Evolutionary conservation across 2,329 filamentous ascomycete species (phyloP).

Genomic region (Coleophoma crateriformis): DNA sequence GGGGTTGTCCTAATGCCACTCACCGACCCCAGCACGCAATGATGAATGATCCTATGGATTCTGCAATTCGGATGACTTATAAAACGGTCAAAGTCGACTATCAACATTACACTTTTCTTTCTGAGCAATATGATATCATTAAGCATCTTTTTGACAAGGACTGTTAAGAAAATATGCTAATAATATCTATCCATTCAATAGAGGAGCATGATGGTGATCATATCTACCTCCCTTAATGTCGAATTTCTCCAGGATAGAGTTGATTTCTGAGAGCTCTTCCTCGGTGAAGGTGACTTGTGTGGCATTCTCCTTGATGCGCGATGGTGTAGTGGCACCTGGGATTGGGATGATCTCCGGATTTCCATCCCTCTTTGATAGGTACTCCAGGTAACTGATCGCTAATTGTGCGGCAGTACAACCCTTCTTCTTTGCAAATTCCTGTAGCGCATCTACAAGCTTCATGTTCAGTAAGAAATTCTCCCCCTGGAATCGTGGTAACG

Average conservation of each 20-base stretch:
- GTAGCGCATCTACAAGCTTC: conserved; percentile 51
- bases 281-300: conserved; percentile 41
- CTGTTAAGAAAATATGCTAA: conserved; percentile 4
- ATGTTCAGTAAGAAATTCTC: conserved; percentile 61
- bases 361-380: conserved; percentile 20
- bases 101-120: conserved; percentile 23
- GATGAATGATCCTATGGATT: conserved; percentile 23
- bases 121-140: conserved; percentile 16
- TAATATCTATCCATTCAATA: conserved; percentile 7
- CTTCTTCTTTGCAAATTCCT: conserved; percentile 54
- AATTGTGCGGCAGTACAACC: conserved; percentile 57
- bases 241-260: conserved; percentile 41
- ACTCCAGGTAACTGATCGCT: conserved; percentile 59
- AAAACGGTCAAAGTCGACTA: conserved; percentile 17
- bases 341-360: conserved; percentile 53
- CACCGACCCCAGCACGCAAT: conserved; percentile 3
- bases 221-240: conserved; percentile 44
- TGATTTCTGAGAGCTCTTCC: conserved; percentile 45
- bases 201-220: conserved; percentile 5
- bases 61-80: conserved; percentile 24
- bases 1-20: not conserved
- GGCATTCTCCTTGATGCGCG: conserved; percentile 56
- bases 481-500: conserved; percentile 55
- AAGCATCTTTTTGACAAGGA: not conserved
- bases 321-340: conserved; percentile 54